Conservation (phyloP, 2,329 filamentous ascomycete species). For the Penicillium expansum region DNA sequence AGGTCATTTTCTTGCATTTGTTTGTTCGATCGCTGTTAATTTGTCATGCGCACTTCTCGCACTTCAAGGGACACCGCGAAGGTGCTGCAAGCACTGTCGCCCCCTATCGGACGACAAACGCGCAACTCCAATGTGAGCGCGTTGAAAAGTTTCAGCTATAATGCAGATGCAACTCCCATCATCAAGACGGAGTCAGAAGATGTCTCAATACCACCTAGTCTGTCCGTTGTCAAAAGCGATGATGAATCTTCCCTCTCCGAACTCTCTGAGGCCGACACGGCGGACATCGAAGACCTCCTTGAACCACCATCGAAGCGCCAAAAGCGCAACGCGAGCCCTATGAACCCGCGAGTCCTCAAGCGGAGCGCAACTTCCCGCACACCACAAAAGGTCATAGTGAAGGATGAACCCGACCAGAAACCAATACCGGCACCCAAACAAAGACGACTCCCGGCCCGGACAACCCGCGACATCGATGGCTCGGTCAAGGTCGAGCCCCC, state of each 20-base stretch:
- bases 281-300: constrained; percentile 59
- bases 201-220: constrained; percentile 32
- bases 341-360: constrained; percentile 24
- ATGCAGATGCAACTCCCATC: constrained; percentile 8
- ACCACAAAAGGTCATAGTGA: constrained; percentile 25
- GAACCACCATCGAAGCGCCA: constrained; percentile 47
- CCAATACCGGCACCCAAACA: constrained; percentile 30
- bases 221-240: constrained; percentile 24
- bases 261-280: constrained; percentile 33
- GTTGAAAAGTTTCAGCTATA: constrained; percentile 30
- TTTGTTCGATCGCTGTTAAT: background rate
- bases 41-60: constrained; percentile 56
- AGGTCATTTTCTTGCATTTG: background rate
- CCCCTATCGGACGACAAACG: constrained; percentile 43
- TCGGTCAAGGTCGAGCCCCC: constrained; percentile 56
- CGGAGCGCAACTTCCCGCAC: constrained; percentile 10
- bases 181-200: constrained; percentile 9
- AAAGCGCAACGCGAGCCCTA: constrained; percentile 42
- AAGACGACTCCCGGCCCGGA: constrained; percentile 43
- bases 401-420: constrained; percentile 26
- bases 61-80: constrained; percentile 59
- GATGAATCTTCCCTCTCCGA: constrained; percentile 31
- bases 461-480: constrained; percentile 39
- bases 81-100: constrained; percentile 51
- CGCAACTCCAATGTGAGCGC: constrained; percentile 39